Evolutionary conservation across 176 grass and related monocot genomes (phyloP).

Genomic region (Dendrocalamus sinicus): DNA sequence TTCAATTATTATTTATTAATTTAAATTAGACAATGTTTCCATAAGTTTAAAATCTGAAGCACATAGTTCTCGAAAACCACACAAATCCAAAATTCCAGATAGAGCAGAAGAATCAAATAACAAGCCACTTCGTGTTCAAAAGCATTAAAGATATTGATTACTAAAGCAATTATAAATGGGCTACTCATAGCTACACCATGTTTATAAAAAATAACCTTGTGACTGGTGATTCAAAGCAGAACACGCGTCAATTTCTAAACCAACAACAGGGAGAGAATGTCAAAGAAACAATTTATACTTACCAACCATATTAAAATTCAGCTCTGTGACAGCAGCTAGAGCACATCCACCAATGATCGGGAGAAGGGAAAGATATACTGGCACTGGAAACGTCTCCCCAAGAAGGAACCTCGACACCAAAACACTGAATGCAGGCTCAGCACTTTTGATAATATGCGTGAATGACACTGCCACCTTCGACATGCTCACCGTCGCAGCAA

Average conservation of each 20-base stretch:
- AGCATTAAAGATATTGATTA: neutral
- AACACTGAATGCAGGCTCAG: conserved; percentile 94
- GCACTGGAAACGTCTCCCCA: conserved; percentile 78
- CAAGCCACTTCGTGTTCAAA: neutral
- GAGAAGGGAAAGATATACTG: conserved; percentile 84
- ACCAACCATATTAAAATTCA: conserved; percentile 95
- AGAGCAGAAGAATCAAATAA: conserved; percentile 24
- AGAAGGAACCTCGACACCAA: conserved; percentile 82
- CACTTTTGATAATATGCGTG: conserved; percentile 96
- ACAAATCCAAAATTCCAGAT: conserved; percentile 18
- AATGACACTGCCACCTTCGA: conserved; percentile 98
- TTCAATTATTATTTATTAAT: neutral
- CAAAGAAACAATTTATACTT: conserved; percentile 44
- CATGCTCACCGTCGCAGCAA: conserved; percentile 94
- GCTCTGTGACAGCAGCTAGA: conserved; percentile 81
- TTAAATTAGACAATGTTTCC: neutral
- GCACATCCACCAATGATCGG: conserved; percentile 91
- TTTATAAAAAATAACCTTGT: neutral
- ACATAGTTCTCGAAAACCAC: conserved; percentile 7
- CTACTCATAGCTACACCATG: neutral
- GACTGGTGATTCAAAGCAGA: conserved; percentile 4
- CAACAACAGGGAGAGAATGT: neutral
- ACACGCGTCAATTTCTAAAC: neutral
- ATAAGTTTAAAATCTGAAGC: conserved; percentile 13
- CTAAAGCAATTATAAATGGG: conserved; percentile 10